Percentiles rank a stretch among this genome's conserved stretches.
Evolutionary conservation across 108 stramenopile genomes (phyloP).

Genomic region (Cyclotella atomus): DNA sequence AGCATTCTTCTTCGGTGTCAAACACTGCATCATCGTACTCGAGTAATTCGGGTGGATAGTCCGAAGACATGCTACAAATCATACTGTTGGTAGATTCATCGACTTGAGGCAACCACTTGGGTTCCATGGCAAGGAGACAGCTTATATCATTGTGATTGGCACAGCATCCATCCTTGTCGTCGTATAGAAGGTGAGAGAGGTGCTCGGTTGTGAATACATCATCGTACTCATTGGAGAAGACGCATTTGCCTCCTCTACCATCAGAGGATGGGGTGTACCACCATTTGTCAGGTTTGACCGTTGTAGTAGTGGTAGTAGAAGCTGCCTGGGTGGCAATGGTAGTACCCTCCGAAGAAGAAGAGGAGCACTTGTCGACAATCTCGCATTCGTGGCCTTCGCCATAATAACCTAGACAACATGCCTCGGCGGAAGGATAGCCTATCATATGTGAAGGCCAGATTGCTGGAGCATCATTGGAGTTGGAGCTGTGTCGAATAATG

Average conservation of each 20-base stretch:
- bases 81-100: neutral
- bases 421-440: neutral
- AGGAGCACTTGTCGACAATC: constrained; percentile 6
- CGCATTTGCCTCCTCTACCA: too few species aligned
- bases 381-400: neutral
- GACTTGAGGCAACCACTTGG: constrained; percentile 5
- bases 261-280: too few species aligned
- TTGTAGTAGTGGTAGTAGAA: neutral
- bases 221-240: too few species aligned
- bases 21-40: neutral
- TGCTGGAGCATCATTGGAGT: neutral
- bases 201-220: too few species aligned
- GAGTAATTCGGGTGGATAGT: neutral
- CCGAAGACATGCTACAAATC: neutral
- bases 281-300: neutral
- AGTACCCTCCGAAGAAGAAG: neutral
- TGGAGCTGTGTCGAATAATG: neutral
- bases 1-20: neutral
- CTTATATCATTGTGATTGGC: too few species aligned
- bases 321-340: too few species aligned
- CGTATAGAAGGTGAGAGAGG: too few species aligned
- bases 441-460: neutral
- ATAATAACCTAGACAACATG: neutral
- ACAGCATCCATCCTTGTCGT: too few species aligned
- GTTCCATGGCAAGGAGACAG: too few species aligned